Conservation (phyloP, 2,329 filamentous ascomycete species). For the Coniochaeta sp. region DNA sequence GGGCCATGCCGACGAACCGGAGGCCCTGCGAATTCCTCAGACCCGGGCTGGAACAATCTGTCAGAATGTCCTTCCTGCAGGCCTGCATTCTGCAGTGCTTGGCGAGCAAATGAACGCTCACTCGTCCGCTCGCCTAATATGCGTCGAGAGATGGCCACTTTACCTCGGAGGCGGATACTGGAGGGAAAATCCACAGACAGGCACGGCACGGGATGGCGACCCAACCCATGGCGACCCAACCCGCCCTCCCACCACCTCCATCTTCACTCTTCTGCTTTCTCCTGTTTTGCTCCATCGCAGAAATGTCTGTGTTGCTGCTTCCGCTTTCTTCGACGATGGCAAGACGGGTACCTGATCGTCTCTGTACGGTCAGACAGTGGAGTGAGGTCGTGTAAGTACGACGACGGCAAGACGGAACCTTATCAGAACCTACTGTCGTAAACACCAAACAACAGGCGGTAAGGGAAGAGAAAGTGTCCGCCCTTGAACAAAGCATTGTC, state of each 20-base stretch:
- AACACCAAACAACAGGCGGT: too few relatives aligned
- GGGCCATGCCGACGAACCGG: background rate
- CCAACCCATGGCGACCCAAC: too few relatives aligned
- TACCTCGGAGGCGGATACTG: too few relatives aligned
- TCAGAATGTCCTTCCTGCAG: background rate
- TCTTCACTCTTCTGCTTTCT: background rate
- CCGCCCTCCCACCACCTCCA: background rate
- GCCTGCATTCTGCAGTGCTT: background rate
- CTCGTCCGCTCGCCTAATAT: background rate
- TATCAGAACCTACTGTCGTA: background rate
- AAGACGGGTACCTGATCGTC: background rate
- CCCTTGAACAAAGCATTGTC: too few relatives aligned
- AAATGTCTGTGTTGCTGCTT: constrained; percentile 1
- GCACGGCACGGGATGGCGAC: background rate
- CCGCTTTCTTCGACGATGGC: background rate
- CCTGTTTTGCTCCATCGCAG: background rate
- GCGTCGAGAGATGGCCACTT: too few relatives aligned
- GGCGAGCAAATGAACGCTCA: background rate
- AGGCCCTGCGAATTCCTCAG: background rate
- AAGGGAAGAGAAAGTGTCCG: too few relatives aligned
- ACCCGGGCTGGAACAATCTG: background rate
- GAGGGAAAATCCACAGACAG: background rate
- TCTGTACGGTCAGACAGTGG: background rate
- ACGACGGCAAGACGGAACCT: background rate
- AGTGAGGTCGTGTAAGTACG: background rate